Evolutionary conservation across 257 asterid genomes (phyloP).

Genomic region (Linderniella brevidens): DNA sequence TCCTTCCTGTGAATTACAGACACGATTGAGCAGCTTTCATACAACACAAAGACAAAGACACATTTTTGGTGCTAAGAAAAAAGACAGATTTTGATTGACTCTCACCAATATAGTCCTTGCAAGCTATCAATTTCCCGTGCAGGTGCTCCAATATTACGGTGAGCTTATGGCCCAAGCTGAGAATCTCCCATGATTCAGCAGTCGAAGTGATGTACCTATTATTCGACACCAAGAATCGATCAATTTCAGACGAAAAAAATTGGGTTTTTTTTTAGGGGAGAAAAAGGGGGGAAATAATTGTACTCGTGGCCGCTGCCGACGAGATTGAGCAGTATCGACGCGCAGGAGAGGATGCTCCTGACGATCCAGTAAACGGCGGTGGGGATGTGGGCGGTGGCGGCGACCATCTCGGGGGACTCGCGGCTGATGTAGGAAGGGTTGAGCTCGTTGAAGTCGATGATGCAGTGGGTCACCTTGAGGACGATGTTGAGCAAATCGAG

Average conservation of each 20-base stretch:
- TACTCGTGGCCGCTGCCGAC: conserved; percentile 68
- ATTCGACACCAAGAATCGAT: too few relatives aligned
- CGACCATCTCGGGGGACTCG: conserved; percentile 18
- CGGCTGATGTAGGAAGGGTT: conserved; percentile 22
- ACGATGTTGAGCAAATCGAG: conserved; percentile 16
- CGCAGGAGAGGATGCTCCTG: conserved; percentile 47
- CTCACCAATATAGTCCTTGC: conserved; percentile 26
- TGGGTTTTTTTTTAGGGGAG: too few relatives aligned
- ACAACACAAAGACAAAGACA: too few relatives aligned
- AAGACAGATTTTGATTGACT: background rate
- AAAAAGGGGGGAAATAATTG: conserved; percentile 1
- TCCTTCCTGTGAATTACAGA: conserved; percentile 13
- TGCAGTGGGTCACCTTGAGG: conserved; percentile 21
- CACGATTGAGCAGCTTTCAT: too few relatives aligned
- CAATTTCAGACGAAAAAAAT: too few relatives aligned
- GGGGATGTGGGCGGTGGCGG: conserved; percentile 36
- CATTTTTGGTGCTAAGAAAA: too few relatives aligned
- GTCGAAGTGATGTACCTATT: conserved; percentile 29
- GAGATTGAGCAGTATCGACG: conserved; percentile 43
- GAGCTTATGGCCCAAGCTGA: conserved; percentile 46
- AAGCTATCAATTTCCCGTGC: conserved; percentile 15
- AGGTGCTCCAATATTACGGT: conserved; percentile 35
- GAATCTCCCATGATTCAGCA: conserved; percentile 45
- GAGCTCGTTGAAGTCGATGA: conserved; percentile 34
- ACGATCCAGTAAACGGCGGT: conserved; percentile 56